Percentiles rank a stretch among this genome's conserved stretches.
Conservation (phyloP, 2,329 filamentous ascomycete species). For the Trichophyton simii region DNA sequence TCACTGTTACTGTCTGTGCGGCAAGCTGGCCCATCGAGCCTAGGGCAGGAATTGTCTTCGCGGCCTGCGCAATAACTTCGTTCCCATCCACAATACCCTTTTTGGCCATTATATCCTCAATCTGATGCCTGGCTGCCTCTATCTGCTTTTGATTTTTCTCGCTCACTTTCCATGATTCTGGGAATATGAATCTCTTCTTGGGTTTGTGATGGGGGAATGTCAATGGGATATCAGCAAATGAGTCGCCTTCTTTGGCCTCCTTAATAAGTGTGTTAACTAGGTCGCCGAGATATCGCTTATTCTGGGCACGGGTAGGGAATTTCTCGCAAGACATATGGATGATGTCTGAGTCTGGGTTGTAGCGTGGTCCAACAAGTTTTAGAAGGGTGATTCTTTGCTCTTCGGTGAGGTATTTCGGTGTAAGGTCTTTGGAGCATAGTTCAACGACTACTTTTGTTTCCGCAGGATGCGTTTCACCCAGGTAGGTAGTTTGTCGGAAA, state of each 20-base stretch:
- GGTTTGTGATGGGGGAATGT: constrained; percentile 74
- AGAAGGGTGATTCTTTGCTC: constrained; percentile 66
- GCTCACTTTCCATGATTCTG: constrained; percentile 70
- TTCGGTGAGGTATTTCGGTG: constrained; percentile 45
- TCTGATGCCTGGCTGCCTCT: constrained; percentile 44
- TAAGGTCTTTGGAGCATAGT: constrained; percentile 62
- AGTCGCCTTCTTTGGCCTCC: constrained; percentile 69
- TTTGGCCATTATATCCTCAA: constrained; percentile 36
- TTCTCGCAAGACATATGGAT: constrained; percentile 86
- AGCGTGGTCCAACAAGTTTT: constrained; percentile 74
- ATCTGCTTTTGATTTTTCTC: constrained; percentile 54
- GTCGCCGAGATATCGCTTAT: constrained; percentile 87
- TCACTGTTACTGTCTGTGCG: background rate
- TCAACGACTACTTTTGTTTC: constrained; percentile 90
- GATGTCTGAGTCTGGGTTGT: constrained; percentile 69
- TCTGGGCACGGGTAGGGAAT: constrained; percentile 80
- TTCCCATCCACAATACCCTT: constrained; percentile 43
- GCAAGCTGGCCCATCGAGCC: background rate
- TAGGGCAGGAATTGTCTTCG: constrained; percentile 20
- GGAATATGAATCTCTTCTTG: constrained; percentile 58
- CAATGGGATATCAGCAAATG: constrained; percentile 77
- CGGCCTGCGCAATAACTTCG: constrained; percentile 27
- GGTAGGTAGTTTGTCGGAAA: constrained; percentile 93
- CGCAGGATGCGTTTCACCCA: constrained; percentile 86
- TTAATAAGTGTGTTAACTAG: constrained; percentile 59